Percentiles rank a stretch among this genome's conserved stretches.
Conservation (phyloP, 2,329 filamentous ascomycete genomes). For the Cercospora citrullina region DNA sequence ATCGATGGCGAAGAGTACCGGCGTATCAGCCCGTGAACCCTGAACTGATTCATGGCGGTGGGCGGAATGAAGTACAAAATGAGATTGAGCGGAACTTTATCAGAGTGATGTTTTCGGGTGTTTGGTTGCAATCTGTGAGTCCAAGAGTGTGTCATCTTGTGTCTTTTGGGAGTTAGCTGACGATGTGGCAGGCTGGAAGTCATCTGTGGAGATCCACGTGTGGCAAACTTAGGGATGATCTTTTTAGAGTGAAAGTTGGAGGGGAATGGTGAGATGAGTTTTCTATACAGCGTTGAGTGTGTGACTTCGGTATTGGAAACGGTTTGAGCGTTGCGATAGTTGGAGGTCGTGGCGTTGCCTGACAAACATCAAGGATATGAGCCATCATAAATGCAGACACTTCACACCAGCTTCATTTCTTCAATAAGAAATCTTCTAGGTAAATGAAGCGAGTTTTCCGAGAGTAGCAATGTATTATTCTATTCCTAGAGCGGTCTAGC, state of each 20-base stretch:
- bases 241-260: conserved; percentile 56
- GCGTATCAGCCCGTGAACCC: conserved; percentile 50
- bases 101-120: conserved; percentile 51
- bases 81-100: conserved; percentile 51
- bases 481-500: conserved; percentile 22
- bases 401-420: too few relatives aligned
- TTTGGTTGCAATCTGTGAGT: conserved; percentile 48
- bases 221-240: conserved; percentile 51
- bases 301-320: not conserved
- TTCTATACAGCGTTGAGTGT: not conserved
- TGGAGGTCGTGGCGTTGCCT: not conserved
- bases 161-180: conserved; percentile 13
- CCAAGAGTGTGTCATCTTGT: conserved; percentile 25
- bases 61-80: conserved; percentile 50
- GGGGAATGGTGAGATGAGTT: conserved; percentile 47
- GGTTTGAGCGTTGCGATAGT: not conserved
- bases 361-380: not conserved
- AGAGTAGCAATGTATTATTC: not conserved
- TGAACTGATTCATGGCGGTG: conserved; percentile 40
- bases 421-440: too few relatives aligned
- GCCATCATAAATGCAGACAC: too few relatives aligned
- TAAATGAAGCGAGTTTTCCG: too few relatives aligned
- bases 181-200: conserved; percentile 39
- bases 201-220: conserved; percentile 54
- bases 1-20: conserved; percentile 51